Evolutionary conservation across 441 rosid species (phyloP).

Genomic region (Dalechampia spathulata): DNA sequence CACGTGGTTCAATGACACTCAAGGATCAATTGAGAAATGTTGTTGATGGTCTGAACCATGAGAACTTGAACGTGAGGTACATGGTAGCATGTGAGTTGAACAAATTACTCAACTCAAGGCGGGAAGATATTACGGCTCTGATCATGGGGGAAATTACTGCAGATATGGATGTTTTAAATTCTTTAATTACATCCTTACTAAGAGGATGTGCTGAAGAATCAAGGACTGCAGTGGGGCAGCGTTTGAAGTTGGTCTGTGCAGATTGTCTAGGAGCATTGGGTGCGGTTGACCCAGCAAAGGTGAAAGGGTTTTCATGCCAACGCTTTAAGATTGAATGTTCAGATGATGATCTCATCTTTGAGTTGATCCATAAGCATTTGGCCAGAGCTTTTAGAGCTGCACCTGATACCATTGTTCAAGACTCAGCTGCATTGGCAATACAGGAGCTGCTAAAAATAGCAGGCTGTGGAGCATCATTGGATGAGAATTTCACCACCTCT

Average conservation of each 20-base stretch:
- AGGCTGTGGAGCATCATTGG: conserved; percentile 95
- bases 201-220: conserved; percentile 99
- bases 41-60: conserved; percentile 83
- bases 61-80: conserved; percentile 95
- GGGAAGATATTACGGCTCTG: conserved; percentile 73
- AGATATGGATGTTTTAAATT: conserved; percentile 84
- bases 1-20: conserved; percentile 82
- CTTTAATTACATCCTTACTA: conserved; percentile 79
- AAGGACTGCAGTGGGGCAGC: conserved; percentile 86
- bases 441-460: conserved; percentile 97
- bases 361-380: conserved; percentile 90
- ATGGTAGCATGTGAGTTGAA: conserved; percentile 97
- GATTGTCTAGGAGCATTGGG: conserved; percentile 98
- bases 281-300: conserved; percentile 99
- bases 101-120: conserved; percentile 68
- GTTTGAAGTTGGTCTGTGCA: conserved; percentile 88
- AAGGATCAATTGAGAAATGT: conserved; percentile 87
- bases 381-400: conserved; percentile 99
- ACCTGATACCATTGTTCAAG: conserved; percentile 90
- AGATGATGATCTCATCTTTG: conserved; percentile 98
- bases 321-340: conserved; percentile 99
- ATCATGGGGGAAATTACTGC: conserved; percentile 74
- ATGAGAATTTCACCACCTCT: conserved; percentile 55
- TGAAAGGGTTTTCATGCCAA: conserved; percentile 61
- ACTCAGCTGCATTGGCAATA: conserved; percentile 98